Evolutionary conservation across 2,329 filamentous ascomycete genomes (phyloP), one percentile per base, ranked within the genome.

Genomic region (Colletotrichum karsti): DNA sequence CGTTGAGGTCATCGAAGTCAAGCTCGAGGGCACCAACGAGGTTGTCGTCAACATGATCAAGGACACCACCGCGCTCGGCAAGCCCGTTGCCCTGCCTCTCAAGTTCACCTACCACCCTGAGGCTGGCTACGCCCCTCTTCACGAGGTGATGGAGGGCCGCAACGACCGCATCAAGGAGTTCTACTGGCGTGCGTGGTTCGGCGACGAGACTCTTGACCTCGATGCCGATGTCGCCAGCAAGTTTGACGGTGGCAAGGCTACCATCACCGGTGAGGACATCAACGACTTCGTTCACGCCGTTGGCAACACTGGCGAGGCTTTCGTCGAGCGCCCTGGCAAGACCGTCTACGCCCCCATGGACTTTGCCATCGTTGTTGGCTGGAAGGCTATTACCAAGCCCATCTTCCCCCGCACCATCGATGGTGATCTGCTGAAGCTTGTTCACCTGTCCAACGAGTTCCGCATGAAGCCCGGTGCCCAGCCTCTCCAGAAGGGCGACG

Each of bases 161-260:
- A 99, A 99, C 78, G 95, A 99, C 78, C 93, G 94, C 72, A 98
- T 99, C 86, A 99, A 99, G 86, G 93, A 97, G 81, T 99, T 99
- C 80, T 99, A 99, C 87, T 99, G 97, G 90, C 91, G 91, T 73
- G 91, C 97, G 72, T 99, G 96, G 96, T 99, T 99, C 74, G 96
- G 94, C 44, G 88, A 95, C 68, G 95, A 97, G 76, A 82, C 87
- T 46, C 87, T 97, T 56, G 91, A 97, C 62, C 93, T 98, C 62
- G 92, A 98, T 74, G 91, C 92, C 15, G 87, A 93, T 37, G 93
- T 97, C 58, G 95, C 93, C 6, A 92, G 93, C 77, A 91, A 90
- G 73, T 99, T 99, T 77, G 93, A 96, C 72, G 96, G 96, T 77
- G 96, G 96, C 72, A 91, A 91, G 73, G 89, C 94, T 5, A 94